Percentiles rank a stretch among this genome's conserved stretches.
These are phyloP conservation scores for Cyclanthera cordifolia DNA, from an alignment of 306 rosid species.

Conservation along the genomic window DNA sequence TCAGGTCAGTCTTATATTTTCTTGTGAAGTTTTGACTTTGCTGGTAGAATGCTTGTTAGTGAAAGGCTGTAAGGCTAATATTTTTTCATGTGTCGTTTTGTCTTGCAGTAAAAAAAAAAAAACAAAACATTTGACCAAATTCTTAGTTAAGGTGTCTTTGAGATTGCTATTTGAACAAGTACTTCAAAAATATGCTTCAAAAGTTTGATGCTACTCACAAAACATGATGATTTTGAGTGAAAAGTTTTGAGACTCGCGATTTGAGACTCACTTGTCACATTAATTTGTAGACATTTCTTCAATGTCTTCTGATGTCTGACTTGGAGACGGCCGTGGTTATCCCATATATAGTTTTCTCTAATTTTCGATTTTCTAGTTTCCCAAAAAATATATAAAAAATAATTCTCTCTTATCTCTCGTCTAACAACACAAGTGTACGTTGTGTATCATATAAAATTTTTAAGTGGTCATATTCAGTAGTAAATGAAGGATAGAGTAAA, in stretches of 20 bases:
- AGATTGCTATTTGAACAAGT: too few species aligned
- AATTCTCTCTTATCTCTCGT: background rate
- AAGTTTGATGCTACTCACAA: background rate
- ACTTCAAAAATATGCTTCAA: too few species aligned
- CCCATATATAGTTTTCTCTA: too few species aligned
- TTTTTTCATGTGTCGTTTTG: background rate
- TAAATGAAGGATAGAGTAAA: background rate
- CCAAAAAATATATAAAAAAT: too few species aligned
- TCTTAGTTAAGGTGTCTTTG: background rate
- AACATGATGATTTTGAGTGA: background rate
- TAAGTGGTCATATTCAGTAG: background rate
- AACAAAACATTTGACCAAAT: background rate
- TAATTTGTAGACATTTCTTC: too few species aligned
- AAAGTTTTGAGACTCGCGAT: too few species aligned
- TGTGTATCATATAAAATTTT: background rate
- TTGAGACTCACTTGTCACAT: too few species aligned
- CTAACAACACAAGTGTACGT: background rate
- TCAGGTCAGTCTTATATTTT: background rate
- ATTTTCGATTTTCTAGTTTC: too few species aligned
- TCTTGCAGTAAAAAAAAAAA: background rate
- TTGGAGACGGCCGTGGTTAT: too few species aligned
- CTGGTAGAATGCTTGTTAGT: background rate
- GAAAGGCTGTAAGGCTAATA: background rate
- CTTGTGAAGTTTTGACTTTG: background rate
- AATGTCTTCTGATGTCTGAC: too few species aligned